Evolutionary conservation across 2,329 filamentous ascomycete species (phyloP), one percentile per base, ranked within the genome.

Genomic region (Hymenoscyphus albidus): DNA sequence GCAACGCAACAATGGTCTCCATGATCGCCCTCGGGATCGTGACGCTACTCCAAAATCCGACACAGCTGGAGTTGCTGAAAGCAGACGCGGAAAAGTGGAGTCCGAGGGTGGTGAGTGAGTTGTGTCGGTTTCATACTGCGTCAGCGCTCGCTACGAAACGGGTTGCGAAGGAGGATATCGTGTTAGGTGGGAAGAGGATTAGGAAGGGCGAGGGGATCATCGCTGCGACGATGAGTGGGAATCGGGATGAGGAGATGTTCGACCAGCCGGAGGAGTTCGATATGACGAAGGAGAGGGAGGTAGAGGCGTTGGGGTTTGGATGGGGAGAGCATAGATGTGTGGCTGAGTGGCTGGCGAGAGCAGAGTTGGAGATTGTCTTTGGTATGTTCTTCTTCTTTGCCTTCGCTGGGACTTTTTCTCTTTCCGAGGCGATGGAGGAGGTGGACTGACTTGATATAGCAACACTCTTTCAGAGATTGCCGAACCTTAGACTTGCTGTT

Each of bases 1-100:
- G 81, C 1, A 84, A 83, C 44, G 82, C 81, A 0, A 82, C 82
- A 0, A 80, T 83, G 78, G 78, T 83, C 4, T 82, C 79, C 69
- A 83, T 81, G 78, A 82, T 83, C 63, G 75, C 77, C 0, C 73
- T 82, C 39, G 81, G 81, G 12, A 74, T 82, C 9, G 74, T 80
- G 0, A 79, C 78, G 3, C 76, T 82, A 5, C 73, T 79, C 16
- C 76, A 80, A 62, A 74, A 83, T 57, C 80, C 80, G 0, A 63
- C 71, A 0, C 80, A 81, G 66, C 74, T 82, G 1, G 74, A 69
- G 0, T 75, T 79, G 44, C 72, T 83, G 1, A 80, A 78, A 63
- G 66, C 70, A 3, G 70, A 81, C 42, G 78, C 80, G 0, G 56
- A 59, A 27, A 59, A 40, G 12, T 56, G 40, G 57, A 13, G 32